Percentiles rank a stretch among this genome's conserved stretches.
Conservation (phyloP, 176 grass and related monocot genomes). For the Panicum miliaceum region DNA sequence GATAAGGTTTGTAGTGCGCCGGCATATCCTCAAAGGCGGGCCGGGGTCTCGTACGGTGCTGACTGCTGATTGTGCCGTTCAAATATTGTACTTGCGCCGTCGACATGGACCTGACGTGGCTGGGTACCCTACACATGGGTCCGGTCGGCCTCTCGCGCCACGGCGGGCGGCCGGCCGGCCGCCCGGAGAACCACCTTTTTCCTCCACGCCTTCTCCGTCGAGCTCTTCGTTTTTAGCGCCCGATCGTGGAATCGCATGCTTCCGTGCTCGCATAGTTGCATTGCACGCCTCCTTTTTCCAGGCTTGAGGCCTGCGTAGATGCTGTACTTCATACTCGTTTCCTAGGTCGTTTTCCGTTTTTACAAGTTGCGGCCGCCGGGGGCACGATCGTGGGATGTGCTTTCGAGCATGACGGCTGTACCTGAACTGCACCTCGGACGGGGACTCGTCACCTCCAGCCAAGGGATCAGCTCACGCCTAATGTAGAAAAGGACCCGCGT, state of each 20-base stretch:
- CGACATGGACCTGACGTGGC: slow-evolving; percentile 44
- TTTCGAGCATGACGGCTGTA: neutral
- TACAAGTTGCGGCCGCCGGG: slow-evolving; percentile 10
- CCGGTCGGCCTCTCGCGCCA: neutral
- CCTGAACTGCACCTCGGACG: neutral
- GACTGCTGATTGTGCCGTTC: neutral
- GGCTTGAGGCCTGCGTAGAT: neutral
- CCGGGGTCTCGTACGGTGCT: neutral
- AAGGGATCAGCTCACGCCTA: slow-evolving; percentile 6
- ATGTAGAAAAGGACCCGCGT: slow-evolving; percentile 27
- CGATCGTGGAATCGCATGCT: slow-evolving; percentile 16
- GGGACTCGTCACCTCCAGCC: neutral
- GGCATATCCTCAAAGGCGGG: neutral
- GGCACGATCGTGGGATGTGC: neutral
- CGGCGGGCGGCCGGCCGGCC: neutral
- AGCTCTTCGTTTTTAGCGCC: slow-evolving; percentile 14
- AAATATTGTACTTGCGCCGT: neutral
- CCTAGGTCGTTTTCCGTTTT: neutral
- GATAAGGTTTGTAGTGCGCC: neutral
- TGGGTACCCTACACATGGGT: slow-evolving; percentile 17
- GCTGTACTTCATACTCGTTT: neutral
- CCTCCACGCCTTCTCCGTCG: neutral
- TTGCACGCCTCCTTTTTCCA: neutral
- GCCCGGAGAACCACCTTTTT: neutral
- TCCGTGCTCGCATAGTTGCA: neutral